These are phyloP conservation scores for Monosporascus sp. DNA, from an alignment of 2,329 filamentous ascomycete species.

Conservation along the genomic window DNA sequence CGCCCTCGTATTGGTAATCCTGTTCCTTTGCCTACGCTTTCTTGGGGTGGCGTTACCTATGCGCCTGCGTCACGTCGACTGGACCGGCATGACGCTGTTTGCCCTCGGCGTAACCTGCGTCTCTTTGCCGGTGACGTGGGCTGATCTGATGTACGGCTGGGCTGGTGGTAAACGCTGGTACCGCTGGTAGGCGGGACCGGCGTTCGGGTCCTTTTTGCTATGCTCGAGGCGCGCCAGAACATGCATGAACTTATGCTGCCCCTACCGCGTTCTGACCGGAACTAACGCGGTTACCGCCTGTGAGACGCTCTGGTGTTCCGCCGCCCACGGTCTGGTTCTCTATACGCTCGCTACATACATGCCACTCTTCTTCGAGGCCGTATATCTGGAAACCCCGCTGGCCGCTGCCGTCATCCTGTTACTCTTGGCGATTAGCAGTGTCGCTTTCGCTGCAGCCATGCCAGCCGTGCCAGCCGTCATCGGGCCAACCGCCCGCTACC, in stretches of 20 bases:
- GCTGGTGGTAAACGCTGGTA: conserved; percentile 27
- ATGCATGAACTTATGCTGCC: conserved; percentile 23
- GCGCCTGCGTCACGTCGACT: conserved; percentile 24
- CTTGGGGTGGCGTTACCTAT: conserved; percentile 9
- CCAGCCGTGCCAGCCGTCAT: no score
- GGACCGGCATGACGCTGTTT: conserved; percentile 24
- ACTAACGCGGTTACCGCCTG: conserved; percentile 11
- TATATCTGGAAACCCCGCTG: conserved; percentile 23
- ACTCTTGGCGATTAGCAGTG: conserved; percentile 4
- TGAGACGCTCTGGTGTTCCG: conserved; percentile 18
- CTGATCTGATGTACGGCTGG: conserved; percentile 28
- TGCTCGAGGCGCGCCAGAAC: conserved; percentile 23
- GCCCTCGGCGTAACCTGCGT: conserved; percentile 18
- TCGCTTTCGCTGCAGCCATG: no score
- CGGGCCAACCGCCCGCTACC: no score
- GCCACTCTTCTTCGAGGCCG: conserved; percentile 30
- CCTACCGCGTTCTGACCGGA: conserved; percentile 23
- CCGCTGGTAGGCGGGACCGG: conserved; percentile 26
- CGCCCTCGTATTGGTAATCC: conserved; percentile 6
- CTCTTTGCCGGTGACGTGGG: conserved; percentile 29
- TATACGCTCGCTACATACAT: conserved; percentile 26
- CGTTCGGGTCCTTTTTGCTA: conserved; percentile 21
- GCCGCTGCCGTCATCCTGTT: conserved; percentile 22
- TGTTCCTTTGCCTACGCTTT: conserved; percentile 15
- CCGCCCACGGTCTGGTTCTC: conserved; percentile 27